A percentile compares a stretch with the other conserved stretches of the same genome.
phyloP scores from a whole-genome alignment of 176 grass and related monocot species.

The Hyparrhenia diplandra region DNA sequence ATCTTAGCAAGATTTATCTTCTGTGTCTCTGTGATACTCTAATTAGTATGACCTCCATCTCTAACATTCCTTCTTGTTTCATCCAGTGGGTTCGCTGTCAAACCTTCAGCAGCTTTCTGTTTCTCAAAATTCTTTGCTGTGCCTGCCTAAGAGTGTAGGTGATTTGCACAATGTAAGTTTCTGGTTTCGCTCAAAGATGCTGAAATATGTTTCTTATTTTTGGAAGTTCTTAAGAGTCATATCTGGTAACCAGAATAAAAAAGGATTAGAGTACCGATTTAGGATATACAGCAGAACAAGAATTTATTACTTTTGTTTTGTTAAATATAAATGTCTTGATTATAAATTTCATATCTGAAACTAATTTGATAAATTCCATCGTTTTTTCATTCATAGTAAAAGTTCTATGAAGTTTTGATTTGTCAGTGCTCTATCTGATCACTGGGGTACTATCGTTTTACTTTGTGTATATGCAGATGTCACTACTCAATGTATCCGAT shows the following conservation, averaged over 20 bases:
- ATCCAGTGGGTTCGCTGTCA: constrained; percentile 80
- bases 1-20: constrained; percentile 5
- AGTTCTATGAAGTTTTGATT: background rate
- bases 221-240: background rate
- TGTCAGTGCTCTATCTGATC: background rate
- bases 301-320: background rate
- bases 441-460: background rate
- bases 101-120: constrained; percentile 79
- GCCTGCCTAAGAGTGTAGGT: constrained; percentile 74
- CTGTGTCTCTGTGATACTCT: background rate
- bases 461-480: constrained; percentile 60
- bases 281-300: background rate
- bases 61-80: constrained; percentile 22
- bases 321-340: constrained; percentile 15
- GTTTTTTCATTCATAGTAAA: constrained; percentile 2
- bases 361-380: constrained; percentile 1
- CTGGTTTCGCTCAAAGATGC: constrained; percentile 12
- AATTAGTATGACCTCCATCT: background rate
- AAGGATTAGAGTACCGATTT: background rate
- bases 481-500: constrained; percentile 75
- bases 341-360: constrained; percentile 3
- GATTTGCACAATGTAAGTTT: constrained; percentile 74
- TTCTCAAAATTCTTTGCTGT: constrained; percentile 67
- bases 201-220: constrained; percentile 1
- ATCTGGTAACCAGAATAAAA: background rate